phyloP scores from a whole-genome alignment of 2,329 filamentous ascomycete genomes.

The Ophiostoma tasmaniense region DNA sequence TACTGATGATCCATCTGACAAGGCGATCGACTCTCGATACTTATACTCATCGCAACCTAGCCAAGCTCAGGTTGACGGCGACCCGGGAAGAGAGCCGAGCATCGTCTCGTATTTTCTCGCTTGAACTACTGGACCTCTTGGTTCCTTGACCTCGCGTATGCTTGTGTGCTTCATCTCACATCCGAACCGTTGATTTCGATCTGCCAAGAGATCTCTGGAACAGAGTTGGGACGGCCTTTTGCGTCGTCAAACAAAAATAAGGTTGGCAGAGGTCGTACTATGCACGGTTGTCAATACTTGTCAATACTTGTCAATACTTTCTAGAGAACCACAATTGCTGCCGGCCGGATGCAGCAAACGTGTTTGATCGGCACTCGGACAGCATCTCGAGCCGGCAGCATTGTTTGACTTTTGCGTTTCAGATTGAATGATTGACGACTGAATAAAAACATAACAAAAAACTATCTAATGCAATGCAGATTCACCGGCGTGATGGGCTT shows the following conservation, averaged over 20 bases:
- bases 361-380: slow-evolving; percentile 3
- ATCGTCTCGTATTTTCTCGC: not conserved
- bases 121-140: no score
- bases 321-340: no score
- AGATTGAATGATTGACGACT: not conserved
- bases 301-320: no score
- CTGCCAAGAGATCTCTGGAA: slow-evolving; percentile 23
- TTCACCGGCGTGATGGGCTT: slow-evolving; percentile 32
- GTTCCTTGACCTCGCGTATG: not conserved
- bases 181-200: not conserved
- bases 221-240: slow-evolving; percentile 12
- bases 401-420: not conserved
- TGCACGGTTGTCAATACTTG: no score
- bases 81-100: not conserved
- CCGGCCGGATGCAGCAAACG: not conserved
- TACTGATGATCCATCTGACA: not conserved
- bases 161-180: not conserved
- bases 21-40: not conserved
- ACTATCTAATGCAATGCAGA: not conserved
- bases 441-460: not conserved
- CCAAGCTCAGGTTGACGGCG: not conserved
- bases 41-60: not conserved
- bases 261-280: no score
- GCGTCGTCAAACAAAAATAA: not conserved
- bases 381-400: not conserved